These are phyloP conservation scores for Coelastrella sp. DNA, from an alignment of 139 green algal genomes.

Conservation along the genomic window DNA sequence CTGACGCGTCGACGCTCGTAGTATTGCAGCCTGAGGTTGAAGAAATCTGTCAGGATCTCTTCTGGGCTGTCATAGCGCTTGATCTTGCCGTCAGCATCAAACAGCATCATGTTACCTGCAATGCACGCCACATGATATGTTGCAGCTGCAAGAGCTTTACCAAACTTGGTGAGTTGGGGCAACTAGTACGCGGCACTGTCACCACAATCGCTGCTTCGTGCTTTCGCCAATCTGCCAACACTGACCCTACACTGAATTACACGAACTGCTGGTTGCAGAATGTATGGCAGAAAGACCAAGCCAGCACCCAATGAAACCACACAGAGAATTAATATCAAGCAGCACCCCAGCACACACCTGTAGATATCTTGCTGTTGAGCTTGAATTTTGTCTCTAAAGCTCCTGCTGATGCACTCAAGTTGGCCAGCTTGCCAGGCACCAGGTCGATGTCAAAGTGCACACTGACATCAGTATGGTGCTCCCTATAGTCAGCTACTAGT, in stretches of 20 bases:
- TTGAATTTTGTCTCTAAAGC: constrained; percentile 95
- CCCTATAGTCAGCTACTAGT: constrained; percentile 88
- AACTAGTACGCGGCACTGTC: no score
- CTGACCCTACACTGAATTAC: no score
- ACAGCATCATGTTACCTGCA: constrained; percentile 98
- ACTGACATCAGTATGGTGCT: constrained; percentile 92
- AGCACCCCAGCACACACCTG: constrained; percentile 47
- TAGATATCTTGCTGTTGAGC: constrained; percentile 86
- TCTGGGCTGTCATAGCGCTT: constrained; percentile 92
- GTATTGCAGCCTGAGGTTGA: constrained; percentile 85
- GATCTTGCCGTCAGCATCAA: constrained; percentile 92
- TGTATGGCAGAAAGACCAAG: no score
- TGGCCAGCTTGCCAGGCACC: constrained; percentile 74
- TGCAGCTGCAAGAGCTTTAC: no score
- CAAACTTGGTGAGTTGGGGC: no score
- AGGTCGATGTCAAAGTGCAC: constrained; percentile 94
- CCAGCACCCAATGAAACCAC: no score
- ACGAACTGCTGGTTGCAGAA: background rate
- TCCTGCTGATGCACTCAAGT: constrained; percentile 53
- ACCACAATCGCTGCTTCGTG: no score
- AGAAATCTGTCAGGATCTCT: constrained; percentile 95
- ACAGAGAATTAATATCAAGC: no score
- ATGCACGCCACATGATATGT: background rate
- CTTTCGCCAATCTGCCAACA: no score
- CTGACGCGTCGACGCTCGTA: constrained; percentile 85